These are phyloP conservation scores for Glebionis coronaria DNA, from an alignment of 129 eudicot species.

Conservation along the genomic window DNA sequence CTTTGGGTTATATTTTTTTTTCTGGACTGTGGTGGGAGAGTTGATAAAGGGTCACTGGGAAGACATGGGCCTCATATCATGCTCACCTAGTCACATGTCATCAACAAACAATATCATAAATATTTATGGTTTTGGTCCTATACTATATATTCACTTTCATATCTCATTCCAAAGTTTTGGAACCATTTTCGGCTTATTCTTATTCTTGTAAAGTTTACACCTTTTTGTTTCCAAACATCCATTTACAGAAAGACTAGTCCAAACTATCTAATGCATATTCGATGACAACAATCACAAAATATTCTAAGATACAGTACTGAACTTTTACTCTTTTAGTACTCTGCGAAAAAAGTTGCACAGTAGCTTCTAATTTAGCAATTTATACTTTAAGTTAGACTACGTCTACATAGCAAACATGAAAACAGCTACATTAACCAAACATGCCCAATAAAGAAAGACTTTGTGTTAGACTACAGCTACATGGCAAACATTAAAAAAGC, in stretches of 20 bases:
- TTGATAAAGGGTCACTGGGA: constrained; percentile 37
- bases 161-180: background rate
- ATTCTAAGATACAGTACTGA: background rate
- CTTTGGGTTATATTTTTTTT: background rate
- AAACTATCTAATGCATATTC: background rate
- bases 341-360: too few species aligned
- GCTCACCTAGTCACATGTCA: constrained; percentile 27
- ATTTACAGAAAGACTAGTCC: background rate
- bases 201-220: background rate
- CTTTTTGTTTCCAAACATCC: background rate
- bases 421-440: too few species aligned
- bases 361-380: too few species aligned
- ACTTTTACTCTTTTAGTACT: background rate
- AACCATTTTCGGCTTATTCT: background rate
- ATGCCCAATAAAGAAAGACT: too few species aligned
- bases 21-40: constrained; percentile 22
- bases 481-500: too few species aligned
- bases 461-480: too few species aligned
- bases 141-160: constrained; percentile 12
- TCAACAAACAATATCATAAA: constrained; percentile 1
- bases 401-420: too few species aligned
- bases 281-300: background rate
- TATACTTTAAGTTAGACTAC: too few species aligned
- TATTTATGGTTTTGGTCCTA: constrained; percentile 20
- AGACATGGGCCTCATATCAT: constrained; percentile 26